Base-by-base conservation (phyloP, 352 stramenopile species). In the Phytophthora foliorum region DNA sequence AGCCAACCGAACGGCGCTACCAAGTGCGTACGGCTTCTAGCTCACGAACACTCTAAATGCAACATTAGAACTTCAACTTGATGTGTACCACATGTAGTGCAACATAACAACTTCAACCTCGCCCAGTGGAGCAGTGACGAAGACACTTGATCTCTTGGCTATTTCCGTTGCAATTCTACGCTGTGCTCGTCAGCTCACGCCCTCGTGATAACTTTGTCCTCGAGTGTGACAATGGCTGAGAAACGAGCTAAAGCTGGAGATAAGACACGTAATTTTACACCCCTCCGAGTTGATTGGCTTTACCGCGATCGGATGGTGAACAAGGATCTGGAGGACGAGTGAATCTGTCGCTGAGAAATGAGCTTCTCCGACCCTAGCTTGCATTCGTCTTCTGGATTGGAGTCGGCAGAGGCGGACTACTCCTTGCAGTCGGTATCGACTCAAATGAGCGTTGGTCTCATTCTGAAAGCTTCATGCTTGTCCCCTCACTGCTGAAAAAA, bases 11-110 rank as follows among this genome's bases (percentile, higher is more conserved):
- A 67, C 78, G 9, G 73, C 73, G 6, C 32, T 84, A 14, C 73
- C 74, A 10, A 75, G 62, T 21, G 78, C 72, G 25, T 83, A 88
- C 44, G 80, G 82, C 0, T 90, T 90, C 49, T 88, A 75, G 63
- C 4, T 1, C 6, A 34, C 29, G 29, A 55, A 17, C 44, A 39
- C 1, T 7, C 8, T 27, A 49, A 49, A 27, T 27, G 21, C 42
- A 29, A 49, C 42, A 29, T 49, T 25, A 49, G 21, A 42, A 52
- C 27, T 58, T 68, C 50, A 68, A 60, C 38, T 49, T 36, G 9
- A 42, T 24, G 46, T 65, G 34, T 21, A 21, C 24, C 17, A 17
- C 38, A 17, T 29, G n/a, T 7, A 17, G 16, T 42, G 38, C 38
- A 60, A 27, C 53, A 42, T 60, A 51, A 24, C 22, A 51, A 41